Evolutionary conservation across 768 basidiomycete species (phyloP).

Genomic region (Sarcodon aspratus): DNA sequence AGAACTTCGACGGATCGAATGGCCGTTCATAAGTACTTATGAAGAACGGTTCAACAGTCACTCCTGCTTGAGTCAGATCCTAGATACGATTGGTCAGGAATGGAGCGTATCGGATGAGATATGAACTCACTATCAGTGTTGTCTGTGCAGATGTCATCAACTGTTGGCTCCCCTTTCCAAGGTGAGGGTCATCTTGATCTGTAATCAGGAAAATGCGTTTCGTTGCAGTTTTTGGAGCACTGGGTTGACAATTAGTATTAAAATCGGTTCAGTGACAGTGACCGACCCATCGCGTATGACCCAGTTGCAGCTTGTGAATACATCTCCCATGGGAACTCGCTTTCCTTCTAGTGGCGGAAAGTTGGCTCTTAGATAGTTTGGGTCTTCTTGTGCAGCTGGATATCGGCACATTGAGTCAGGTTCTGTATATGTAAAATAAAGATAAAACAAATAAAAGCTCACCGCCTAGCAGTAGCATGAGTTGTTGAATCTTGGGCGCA

Average conservation of each 20-base stretch:
- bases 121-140: conserved; percentile 45
- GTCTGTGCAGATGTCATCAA: conserved; percentile 60
- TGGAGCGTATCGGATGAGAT: neutral
- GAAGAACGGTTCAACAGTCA: conserved; percentile 81
- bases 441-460: conserved; percentile 6
- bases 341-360: conserved; percentile 53
- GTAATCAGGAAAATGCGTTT: conserved; percentile 92
- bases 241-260: conserved; percentile 16
- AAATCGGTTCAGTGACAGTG: neutral
- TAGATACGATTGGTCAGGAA: conserved; percentile 16
- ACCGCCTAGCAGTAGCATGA: conserved; percentile 76
- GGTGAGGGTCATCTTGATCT: conserved; percentile 72
- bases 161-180: conserved; percentile 42
- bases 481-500: conserved; percentile 70
- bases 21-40: conserved; percentile 55
- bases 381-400: conserved; percentile 58
- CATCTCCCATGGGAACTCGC: conserved; percentile 73
- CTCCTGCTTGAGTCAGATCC: conserved; percentile 77
- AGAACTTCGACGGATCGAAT: conserved; percentile 71
- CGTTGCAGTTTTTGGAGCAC: conserved; percentile 80
- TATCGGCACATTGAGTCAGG: conserved; percentile 3
- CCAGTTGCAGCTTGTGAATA: conserved; percentile 86
- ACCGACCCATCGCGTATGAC: conserved; percentile 78
- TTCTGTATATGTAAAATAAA: neutral
- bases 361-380: conserved; percentile 36